These are phyloP conservation scores for Hamamelis virginiana DNA, from an alignment of 164 flowering plant species.

Conservation along the genomic window DNA sequence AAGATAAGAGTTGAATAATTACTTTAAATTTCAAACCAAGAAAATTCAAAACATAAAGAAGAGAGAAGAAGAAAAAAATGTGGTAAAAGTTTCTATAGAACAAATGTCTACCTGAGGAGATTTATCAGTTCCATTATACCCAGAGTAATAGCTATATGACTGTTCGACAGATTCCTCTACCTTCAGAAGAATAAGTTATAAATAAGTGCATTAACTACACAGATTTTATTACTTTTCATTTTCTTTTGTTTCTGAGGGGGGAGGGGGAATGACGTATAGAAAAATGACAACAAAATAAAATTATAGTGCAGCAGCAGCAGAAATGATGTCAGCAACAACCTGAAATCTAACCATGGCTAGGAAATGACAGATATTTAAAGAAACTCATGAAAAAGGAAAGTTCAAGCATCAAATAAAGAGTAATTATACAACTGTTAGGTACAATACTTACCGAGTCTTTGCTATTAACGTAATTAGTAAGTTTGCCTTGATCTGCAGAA, in stretches of 20 bases:
- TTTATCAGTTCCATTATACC: conserved; percentile 29
- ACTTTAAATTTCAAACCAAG: not conserved
- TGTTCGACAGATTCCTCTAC: conserved; percentile 32
- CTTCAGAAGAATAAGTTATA: conserved; percentile 16
- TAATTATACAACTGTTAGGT: not conserved
- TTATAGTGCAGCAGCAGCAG: not conserved
- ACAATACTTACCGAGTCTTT: conserved; percentile 32
- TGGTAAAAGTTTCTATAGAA: not conserved
- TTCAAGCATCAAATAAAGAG: not conserved
- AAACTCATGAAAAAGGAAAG: not conserved
- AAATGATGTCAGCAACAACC: not conserved
- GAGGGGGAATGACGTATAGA: not conserved
- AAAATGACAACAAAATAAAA: not conserved
- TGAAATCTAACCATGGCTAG: not conserved
- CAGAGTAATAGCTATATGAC: conserved; percentile 36
- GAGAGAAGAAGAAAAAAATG: not conserved
- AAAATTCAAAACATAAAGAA: not conserved
- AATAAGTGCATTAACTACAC: conserved; percentile 4
- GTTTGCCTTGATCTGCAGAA: conserved; percentile 23
- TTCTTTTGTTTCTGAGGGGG: not conserved
- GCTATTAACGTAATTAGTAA: conserved; percentile 24
- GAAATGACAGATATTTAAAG: not conserved
- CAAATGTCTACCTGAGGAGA: conserved; percentile 34
- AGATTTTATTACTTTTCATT: not conserved
- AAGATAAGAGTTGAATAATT: not conserved